Percentiles rank a stretch among this genome's conserved stretches.
Evolutionary conservation across 257 asterid species (phyloP).

Genomic region (Solanum commersonii): DNA sequence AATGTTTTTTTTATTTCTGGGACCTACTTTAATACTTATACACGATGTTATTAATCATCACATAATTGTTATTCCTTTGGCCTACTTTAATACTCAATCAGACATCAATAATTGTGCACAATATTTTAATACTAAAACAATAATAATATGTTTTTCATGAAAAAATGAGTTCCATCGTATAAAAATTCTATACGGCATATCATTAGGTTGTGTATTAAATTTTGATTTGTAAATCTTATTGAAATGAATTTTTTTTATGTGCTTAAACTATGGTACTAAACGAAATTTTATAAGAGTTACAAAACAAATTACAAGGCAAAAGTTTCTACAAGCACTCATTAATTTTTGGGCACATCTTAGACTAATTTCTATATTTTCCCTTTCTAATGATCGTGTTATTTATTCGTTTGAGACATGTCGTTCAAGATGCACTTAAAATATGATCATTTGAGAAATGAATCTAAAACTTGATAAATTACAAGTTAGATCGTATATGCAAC

Average conservation of each 20-base stretch:
- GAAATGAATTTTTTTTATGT: not conserved
- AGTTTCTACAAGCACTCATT: not conserved
- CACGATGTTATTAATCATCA: not conserved
- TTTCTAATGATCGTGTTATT: not conserved
- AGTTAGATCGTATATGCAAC: not conserved
- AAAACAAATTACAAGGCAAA: not conserved
- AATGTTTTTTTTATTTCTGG: not conserved
- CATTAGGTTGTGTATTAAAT: not conserved
- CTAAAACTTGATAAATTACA: not conserved
- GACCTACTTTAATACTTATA: not conserved
- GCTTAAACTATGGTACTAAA: not conserved
- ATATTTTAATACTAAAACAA: not conserved
- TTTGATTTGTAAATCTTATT: not conserved
- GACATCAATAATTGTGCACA: not conserved
- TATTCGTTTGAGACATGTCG: not conserved
- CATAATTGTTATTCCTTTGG: not conserved
- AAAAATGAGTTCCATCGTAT: not conserved
- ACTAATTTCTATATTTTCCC: not conserved
- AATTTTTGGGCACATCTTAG: not conserved
- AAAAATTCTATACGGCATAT: not conserved
- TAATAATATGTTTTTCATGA: not conserved
- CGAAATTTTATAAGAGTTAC: not conserved
- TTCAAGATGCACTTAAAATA: not conserved
- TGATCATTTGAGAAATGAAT: not conserved
- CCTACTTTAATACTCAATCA: not conserved